Conservation (phyloP, 495 filamentous ascomycete species). For the Monascus purpureus region DNA sequence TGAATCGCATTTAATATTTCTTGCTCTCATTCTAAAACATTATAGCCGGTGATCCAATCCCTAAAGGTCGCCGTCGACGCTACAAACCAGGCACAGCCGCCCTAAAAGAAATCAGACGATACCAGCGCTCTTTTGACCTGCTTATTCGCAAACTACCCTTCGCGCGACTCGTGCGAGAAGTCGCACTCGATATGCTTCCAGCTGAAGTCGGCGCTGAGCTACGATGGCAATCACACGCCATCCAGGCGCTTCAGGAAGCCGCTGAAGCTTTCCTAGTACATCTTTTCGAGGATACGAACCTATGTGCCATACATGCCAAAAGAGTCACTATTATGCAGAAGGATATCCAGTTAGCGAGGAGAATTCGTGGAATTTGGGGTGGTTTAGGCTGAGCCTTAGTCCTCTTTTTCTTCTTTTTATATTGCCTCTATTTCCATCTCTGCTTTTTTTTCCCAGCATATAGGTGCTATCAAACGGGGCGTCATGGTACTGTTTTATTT, state of each 20-base stretch:
- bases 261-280: slow-evolving; percentile 87
- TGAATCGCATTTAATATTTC: background rate
- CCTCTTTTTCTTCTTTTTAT: slow-evolving; percentile 2
- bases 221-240: slow-evolving; percentile 87
- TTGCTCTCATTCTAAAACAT: background rate
- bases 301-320: slow-evolving; percentile 92
- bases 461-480: no score
- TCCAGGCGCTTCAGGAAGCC: slow-evolving; percentile 81
- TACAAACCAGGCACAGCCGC: slow-evolving; percentile 80
- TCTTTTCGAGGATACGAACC: slow-evolving; percentile 88
- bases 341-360: slow-evolving; percentile 78
- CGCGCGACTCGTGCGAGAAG: slow-evolving; percentile 78
- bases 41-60: slow-evolving; percentile 62
- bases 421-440: slow-evolving; percentile 3
- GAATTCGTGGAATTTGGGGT: slow-evolving; percentile 63
- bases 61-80: slow-evolving; percentile 45
- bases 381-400: slow-evolving; percentile 35
- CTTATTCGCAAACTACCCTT: slow-evolving; percentile 75
- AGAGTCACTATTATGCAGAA: slow-evolving; percentile 96
- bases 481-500: no score
- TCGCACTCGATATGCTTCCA: slow-evolving; percentile 46
- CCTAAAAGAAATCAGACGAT: slow-evolving; percentile 71
- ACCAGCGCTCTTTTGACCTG: slow-evolving; percentile 72
- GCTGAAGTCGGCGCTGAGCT: slow-evolving; percentile 41
- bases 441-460: slow-evolving; percentile 3